A percentile compares a stretch with the other conserved stretches of the same genome.
Conservation (phyloP, 1,284 basidiomycete species). For the Malassezia caprae region DNA sequence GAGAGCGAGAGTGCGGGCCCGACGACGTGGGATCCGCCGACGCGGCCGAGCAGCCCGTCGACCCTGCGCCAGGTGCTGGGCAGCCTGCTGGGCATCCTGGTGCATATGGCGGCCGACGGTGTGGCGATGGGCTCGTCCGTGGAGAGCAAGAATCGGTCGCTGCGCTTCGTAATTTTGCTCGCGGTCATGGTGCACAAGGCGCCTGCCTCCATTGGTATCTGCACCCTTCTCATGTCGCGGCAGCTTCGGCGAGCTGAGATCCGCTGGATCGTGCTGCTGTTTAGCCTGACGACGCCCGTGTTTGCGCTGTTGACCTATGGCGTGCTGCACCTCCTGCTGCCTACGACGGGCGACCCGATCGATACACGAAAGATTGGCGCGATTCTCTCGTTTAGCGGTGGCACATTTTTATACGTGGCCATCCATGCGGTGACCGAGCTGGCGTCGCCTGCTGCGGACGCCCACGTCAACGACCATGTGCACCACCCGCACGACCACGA, state of each 20-base stretch:
- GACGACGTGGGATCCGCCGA: constrained; percentile 2
- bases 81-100: constrained; percentile 33
- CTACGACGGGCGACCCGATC: constrained; percentile 16
- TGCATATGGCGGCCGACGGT: constrained; percentile 42
- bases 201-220: constrained; percentile 42
- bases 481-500: constrained; percentile 17
- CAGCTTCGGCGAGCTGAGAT: constrained; percentile 23
- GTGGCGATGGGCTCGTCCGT: constrained; percentile 43
- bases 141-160: constrained; percentile 24
- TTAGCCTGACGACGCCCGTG: constrained; percentile 32
- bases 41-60: background rate
- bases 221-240: constrained; percentile 40
- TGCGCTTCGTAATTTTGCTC: constrained; percentile 38
- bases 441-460: constrained; percentile 7
- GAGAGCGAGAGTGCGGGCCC: background rate
- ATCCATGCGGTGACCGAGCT: constrained; percentile 52
- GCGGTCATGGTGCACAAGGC: constrained; percentile 47
- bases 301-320: constrained; percentile 28
- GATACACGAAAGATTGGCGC: constrained; percentile 54
- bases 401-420: constrained; percentile 87
- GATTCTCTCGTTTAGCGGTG: constrained; percentile 71
- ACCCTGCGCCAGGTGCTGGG: constrained; percentile 26
- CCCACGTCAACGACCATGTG: background rate
- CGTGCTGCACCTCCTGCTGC: constrained; percentile 4
- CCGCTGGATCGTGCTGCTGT: constrained; percentile 28